These are phyloP conservation scores for Colletotrichum musicola DNA, from an alignment of 2,329 filamentous ascomycete species.

Conservation along the genomic window DNA sequence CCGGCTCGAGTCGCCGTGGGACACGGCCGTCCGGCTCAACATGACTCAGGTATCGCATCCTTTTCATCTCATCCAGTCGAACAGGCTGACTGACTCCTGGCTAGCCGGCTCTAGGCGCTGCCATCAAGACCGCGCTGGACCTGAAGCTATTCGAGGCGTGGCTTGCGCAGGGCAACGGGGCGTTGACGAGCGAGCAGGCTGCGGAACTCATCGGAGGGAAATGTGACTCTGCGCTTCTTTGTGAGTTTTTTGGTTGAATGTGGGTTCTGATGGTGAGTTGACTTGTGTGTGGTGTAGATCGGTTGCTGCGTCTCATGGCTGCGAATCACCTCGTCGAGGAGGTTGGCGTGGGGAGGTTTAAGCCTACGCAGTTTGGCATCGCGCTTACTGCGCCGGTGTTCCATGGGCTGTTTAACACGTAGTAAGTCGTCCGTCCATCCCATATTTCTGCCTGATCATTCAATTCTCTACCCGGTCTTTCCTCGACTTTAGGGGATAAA, in stretches of 20 bases:
- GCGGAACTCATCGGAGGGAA: neutral
- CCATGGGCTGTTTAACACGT: neutral
- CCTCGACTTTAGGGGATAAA: too few species aligned
- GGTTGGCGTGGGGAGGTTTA: neutral
- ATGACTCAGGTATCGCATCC: slow-evolving; percentile 5
- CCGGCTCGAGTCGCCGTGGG: slow-evolving; percentile 24
- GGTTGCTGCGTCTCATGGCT: slow-evolving; percentile 13
- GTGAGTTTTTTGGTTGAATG: neutral
- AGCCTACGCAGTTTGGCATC: neutral
- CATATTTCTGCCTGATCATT: too few species aligned
- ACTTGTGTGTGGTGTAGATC: neutral
- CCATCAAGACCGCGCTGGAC: slow-evolving; percentile 3
- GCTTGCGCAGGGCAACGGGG: neutral
- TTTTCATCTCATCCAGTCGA: neutral
- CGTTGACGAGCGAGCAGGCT: slow-evolving; percentile 5
- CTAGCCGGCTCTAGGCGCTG: slow-evolving; percentile 9
- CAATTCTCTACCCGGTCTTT: too few species aligned
- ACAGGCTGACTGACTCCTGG: neutral
- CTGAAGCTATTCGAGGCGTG: slow-evolving; percentile 18
- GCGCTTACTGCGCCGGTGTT: slow-evolving; percentile 12
- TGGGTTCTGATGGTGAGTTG: neutral
- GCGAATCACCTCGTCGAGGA: slow-evolving; percentile 8
- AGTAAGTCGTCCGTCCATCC: neutral
- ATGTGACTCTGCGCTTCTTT: slow-evolving; percentile 6
- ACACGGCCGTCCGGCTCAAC: slow-evolving; percentile 11